Evolutionary conservation across 352 stramenopile species (phyloP).

Genomic region (Phytopythium cucurbitacearum): DNA sequence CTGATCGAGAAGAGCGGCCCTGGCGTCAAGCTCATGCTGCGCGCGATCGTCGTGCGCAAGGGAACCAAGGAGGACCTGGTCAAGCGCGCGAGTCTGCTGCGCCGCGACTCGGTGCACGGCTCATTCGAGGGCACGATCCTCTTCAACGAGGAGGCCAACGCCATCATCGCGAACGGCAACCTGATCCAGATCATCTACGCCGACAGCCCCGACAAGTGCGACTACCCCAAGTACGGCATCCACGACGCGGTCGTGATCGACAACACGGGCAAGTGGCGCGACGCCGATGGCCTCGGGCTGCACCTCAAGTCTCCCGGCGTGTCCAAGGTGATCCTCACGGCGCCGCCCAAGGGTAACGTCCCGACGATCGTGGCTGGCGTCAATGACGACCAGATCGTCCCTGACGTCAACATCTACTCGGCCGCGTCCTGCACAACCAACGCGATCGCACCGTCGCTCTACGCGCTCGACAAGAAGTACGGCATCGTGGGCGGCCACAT

Average conservation of each 20-base stretch:
- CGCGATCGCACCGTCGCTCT: conserved; percentile 73
- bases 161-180: conserved; percentile 86
- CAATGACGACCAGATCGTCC: conserved; percentile 67
- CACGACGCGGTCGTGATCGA: conserved; percentile 87
- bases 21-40: conserved; percentile 85
- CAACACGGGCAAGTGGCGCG: conserved; percentile 83
- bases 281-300: conserved; percentile 55
- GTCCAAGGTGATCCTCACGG: conserved; percentile 77
- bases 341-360: conserved; percentile 67
- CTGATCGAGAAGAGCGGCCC: conserved; percentile 85
- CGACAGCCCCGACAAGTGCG: conserved; percentile 77
- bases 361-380: conserved; percentile 79
- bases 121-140: conserved; percentile 77
- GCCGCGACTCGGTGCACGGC: conserved; percentile 85
- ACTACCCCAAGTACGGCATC: conserved; percentile 87
- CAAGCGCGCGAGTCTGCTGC: conserved; percentile 80
- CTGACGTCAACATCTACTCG: conserved; percentile 62
- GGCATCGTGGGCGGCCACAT: conserved; percentile 82
- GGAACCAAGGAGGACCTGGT: conserved; percentile 79
- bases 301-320: conserved; percentile 78
- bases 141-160: conserved; percentile 82
- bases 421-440: conserved; percentile 85
- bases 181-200: conserved; percentile 88
- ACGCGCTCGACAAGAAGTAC: conserved; percentile 77
- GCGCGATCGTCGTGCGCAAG: conserved; percentile 85